Conservation (phyloP, 129 eudicot genomes). For the Artemisia annua region DNA sequence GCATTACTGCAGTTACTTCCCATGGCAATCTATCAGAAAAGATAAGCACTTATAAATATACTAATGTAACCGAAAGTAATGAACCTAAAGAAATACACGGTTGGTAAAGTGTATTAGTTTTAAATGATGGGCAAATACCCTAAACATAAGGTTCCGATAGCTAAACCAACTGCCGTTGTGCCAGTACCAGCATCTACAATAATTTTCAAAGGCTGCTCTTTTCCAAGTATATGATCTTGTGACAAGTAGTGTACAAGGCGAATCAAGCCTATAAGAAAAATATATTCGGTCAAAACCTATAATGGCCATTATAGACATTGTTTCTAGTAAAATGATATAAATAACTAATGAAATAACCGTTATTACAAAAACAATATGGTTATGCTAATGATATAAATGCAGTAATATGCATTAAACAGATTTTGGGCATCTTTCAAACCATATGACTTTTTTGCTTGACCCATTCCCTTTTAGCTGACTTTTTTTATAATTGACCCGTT, state of each 20-base stretch:
- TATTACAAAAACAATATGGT: background rate
- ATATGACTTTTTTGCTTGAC: background rate
- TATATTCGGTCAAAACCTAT: conserved; percentile 15
- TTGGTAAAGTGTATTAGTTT: background rate
- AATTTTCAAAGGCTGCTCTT: conserved; percentile 53
- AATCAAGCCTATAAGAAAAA: conserved; percentile 52
- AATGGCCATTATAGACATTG: background rate
- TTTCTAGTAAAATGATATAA: background rate
- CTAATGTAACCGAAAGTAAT: background rate
- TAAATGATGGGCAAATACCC: conserved; percentile 47
- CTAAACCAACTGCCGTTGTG: conserved; percentile 93
- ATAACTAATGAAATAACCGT: background rate
- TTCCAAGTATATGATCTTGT: conserved; percentile 67
- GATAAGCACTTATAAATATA: conserved; percentile 6
- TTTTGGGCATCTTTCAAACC: background rate
- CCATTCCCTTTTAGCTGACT: background rate
- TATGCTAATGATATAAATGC: background rate
- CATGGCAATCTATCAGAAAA: conserved; percentile 78
- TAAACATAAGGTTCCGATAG: conserved; percentile 62
- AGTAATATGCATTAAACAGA: background rate
- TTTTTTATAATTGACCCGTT: background rate
- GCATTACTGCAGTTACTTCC: conserved; percentile 86
- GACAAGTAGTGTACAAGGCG: conserved; percentile 77
- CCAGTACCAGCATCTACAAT: conserved; percentile 97
- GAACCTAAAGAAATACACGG: background rate